Evolutionary conservation across 306 rosid species (phyloP), one percentile per base, ranked within the genome.

Genomic region (Clitoria ternatea): DNA sequence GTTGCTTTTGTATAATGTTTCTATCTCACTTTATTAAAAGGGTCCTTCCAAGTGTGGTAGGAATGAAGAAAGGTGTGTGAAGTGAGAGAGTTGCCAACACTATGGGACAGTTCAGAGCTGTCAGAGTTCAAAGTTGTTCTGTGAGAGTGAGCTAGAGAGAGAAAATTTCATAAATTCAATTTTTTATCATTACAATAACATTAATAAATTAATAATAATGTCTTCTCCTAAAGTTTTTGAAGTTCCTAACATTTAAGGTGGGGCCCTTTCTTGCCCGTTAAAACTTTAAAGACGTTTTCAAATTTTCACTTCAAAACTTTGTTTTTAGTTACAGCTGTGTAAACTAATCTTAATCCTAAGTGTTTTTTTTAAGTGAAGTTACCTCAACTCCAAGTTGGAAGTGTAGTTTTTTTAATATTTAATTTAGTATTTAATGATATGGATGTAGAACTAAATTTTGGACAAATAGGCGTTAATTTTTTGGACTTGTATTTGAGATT

Each of bases 31-130:
- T 72, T 32, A 33, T 13, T 66, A 67, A 67, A 77, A 63, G 68
- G 69, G 2, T 36, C 5, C 62, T 50, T 9, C 45, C 45, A 60
- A 67, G 72, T 32, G 76, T 76, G 61, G 74, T 53, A 40, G 45
- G 69, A 60, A 33, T 60, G 47, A 60, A 57, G 64, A 57, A 57
- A 57, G 8, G 61, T 54, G 65, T 57, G 24, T 20, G 67, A 63
- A 75, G 67, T 27, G 61, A 54, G 35, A 36, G 72, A 47, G 71
- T 29, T 35, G n/a, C 42, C 79, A 80, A 62, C 81, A 70, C 76
- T 59, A 61, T 84, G 86, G 90, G 90, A 81, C 90, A 83, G 75
- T 49, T 83, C 27, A 80, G 85, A 86, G 90, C 91, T 90, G 96
- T 85, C 91, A 84, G 80, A 74, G 86, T 73, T 75, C 77, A 79